Evolutionary conservation across 2,329 filamentous ascomycete species (phyloP).

Genomic region (Arthrobotrys pseudoclavata): DNA sequence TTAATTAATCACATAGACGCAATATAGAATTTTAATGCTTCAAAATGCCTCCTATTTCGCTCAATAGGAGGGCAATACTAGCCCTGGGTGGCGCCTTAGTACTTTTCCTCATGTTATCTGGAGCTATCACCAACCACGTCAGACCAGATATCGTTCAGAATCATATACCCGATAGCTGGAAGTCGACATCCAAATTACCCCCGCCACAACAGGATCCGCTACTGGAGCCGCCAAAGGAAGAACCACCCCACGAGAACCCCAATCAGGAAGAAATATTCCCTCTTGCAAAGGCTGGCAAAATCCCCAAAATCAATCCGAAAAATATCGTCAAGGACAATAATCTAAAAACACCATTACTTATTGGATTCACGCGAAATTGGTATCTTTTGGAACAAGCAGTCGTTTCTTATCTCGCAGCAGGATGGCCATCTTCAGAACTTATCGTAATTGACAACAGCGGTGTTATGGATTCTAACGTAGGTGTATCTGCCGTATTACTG

Average conservation of each 20-base stretch:
- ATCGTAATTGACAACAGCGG: conserved; percentile 74
- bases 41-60: conserved; percentile 46
- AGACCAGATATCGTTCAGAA: conserved; percentile 39
- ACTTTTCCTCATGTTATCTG: conserved; percentile 34
- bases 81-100: conserved; percentile 28
- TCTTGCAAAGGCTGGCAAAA: conserved; percentile 46
- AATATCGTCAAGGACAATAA: conserved; percentile 45
- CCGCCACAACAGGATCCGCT: conserved; percentile 12
- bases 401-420: conserved; percentile 72
- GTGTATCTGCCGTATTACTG: not conserved
- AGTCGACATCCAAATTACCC: conserved; percentile 16
- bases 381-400: conserved; percentile 73
- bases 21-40: conserved; percentile 1
- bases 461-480: conserved; percentile 70
- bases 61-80: conserved; percentile 49
- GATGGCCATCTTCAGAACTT: conserved; percentile 73
- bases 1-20: not conserved
- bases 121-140: conserved; percentile 48
- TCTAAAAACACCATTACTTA: conserved; percentile 70
- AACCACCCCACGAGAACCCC: not conserved
- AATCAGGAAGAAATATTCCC: conserved; percentile 60
- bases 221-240: not conserved
- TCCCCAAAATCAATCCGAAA: conserved; percentile 56
- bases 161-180: conserved; percentile 35
- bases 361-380: conserved; percentile 74